Evolutionary conservation across 2,329 filamentous ascomycete species (phyloP).

Genomic region (Ilyonectria mors-panacis): DNA sequence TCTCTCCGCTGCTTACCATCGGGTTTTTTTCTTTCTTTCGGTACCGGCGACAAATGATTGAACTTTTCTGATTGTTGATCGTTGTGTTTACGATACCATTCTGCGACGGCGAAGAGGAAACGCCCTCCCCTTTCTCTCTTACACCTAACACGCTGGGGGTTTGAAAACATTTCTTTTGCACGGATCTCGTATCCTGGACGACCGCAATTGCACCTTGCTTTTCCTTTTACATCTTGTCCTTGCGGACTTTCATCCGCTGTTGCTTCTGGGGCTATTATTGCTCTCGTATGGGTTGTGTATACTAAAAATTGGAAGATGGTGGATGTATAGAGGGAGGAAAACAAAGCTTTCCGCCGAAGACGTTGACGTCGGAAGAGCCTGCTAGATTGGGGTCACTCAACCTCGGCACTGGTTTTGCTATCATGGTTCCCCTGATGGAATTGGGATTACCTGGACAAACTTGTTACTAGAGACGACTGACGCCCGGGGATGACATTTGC

Average conservation of each 20-base stretch:
- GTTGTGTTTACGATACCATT: slow-evolving; percentile 51
- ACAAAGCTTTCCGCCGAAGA: slow-evolving; percentile 7
- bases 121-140: slow-evolving; percentile 33
- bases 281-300: slow-evolving; percentile 21
- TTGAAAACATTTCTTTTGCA: slow-evolving; percentile 4
- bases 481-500: neutral
- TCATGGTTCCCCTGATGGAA: neutral
- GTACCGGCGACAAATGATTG: slow-evolving; percentile 36
- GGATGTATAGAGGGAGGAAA: slow-evolving; percentile 22
- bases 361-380: slow-evolving; percentile 22
- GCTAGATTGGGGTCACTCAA: slow-evolving; percentile 10
- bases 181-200: slow-evolving; percentile 14
- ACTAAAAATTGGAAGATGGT: slow-evolving; percentile 17
- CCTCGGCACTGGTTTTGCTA: neutral
- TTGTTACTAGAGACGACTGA: neutral
- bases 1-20: slow-evolving; percentile 20
- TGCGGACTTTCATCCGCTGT: neutral
- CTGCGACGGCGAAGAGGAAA: slow-evolving; percentile 43
- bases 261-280: slow-evolving; percentile 18
- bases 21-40: slow-evolving; percentile 24
- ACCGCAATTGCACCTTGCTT: slow-evolving; percentile 12
- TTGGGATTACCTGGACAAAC: neutral
- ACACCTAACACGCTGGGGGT: slow-evolving; percentile 15
- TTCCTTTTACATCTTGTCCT: neutral
- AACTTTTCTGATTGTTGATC: slow-evolving; percentile 36